phyloP scores from a whole-genome alignment of 306 rosid genomes.

The Adenanthera pavonina region DNA sequence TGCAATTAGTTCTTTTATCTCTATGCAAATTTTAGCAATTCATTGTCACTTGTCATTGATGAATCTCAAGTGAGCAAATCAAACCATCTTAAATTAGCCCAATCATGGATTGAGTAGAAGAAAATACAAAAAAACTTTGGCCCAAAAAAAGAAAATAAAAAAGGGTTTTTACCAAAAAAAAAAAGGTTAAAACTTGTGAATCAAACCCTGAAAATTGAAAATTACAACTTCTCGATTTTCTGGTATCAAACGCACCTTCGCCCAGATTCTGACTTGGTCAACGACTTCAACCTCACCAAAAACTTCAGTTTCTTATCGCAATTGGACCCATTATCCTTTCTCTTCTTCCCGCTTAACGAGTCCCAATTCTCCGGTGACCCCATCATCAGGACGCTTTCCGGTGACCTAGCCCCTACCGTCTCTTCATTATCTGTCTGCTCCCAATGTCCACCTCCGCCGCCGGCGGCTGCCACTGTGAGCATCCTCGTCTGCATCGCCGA shows the following conservation, averaged over 20 bases:
- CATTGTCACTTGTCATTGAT: background rate
- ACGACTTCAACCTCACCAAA: conserved; percentile 78
- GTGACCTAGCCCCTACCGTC: conserved; percentile 55
- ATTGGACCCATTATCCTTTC: conserved; percentile 47
- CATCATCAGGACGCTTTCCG: conserved; percentile 76
- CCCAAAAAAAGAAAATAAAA: background rate
- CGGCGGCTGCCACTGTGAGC: conserved; percentile 30
- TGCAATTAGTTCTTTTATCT: background rate
- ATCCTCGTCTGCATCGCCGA: conserved; percentile 66
- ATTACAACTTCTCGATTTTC: background rate
- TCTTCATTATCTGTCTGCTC: conserved; percentile 49
- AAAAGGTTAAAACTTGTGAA: background rate
- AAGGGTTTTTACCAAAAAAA: background rate
- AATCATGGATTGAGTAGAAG: background rate
- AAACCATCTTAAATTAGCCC: background rate
- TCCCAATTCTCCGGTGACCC: conserved; percentile 89
- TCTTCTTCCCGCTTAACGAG: conserved; percentile 56
- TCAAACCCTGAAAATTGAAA: background rate
- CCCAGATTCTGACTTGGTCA: conserved; percentile 81
- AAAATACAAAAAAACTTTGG: background rate
- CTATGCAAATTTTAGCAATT: background rate
- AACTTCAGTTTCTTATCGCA: conserved; percentile 70
- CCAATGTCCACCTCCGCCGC: conserved; percentile 37
- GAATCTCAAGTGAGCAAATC: background rate
- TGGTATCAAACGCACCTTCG: conserved; percentile 21